Evolutionary conservation across 164 flowering plant genomes (phyloP).

Genomic region (Magnolia sinica): DNA sequence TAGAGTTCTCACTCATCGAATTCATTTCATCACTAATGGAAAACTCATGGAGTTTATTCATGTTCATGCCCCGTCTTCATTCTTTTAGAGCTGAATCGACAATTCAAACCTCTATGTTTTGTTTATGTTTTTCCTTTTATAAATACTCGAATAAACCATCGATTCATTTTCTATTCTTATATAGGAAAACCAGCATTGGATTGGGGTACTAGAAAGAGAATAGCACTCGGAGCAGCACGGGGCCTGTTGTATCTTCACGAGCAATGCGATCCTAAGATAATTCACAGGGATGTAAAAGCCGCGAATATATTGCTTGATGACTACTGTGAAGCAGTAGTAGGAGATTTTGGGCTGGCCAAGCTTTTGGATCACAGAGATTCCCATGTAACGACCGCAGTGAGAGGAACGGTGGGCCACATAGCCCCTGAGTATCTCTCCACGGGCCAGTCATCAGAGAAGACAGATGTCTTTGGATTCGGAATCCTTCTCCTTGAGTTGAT

Average conservation of each 20-base stretch:
- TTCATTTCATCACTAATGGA: not conserved
- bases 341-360: conserved; percentile 93
- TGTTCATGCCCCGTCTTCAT: not conserved
- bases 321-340: conserved; percentile 83
- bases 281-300: conserved; percentile 90
- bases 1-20: not conserved
- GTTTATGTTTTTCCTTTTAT: no score
- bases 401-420: conserved; percentile 93
- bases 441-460: conserved; percentile 93
- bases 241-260: conserved; percentile 87
- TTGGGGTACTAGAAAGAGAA: conserved; percentile 79
- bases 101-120: no score
- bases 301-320: conserved; percentile 90
- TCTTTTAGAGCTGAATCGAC: not conserved
- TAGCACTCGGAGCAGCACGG: conserved; percentile 81
- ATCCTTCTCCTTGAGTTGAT: conserved; percentile 88
- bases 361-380: conserved; percentile 91
- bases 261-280: conserved; percentile 93
- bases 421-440: conserved; percentile 97
- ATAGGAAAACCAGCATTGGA: conserved; percentile 73
- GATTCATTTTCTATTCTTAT: conserved; percentile 1
- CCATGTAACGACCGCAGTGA: conserved; percentile 90
- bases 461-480: conserved; percentile 92
- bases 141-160: no score
- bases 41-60: not conserved